phyloP scores from a whole-genome alignment of 2,329 filamentous ascomycete species.

The Neonectria faginata region DNA sequence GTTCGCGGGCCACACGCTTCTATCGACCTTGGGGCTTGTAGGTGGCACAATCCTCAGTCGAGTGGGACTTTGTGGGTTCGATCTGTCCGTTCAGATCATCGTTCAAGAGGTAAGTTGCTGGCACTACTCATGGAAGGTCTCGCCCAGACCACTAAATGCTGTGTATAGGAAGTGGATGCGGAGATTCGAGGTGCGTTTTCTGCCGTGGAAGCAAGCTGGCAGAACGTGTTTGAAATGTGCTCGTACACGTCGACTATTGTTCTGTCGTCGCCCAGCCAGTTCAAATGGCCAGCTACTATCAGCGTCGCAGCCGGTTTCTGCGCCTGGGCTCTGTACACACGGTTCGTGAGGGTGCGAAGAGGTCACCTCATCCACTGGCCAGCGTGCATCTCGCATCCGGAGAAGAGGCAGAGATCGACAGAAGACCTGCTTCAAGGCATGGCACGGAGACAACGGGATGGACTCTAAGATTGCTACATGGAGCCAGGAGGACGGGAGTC shows the following conservation, averaged over 20 bases:
- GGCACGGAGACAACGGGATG: slow-evolving; percentile 37
- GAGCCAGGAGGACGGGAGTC: neutral
- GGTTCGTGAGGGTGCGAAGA: slow-evolving; percentile 47
- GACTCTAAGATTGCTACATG: slow-evolving; percentile 27
- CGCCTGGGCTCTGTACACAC: slow-evolving; percentile 47
- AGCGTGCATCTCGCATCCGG: slow-evolving; percentile 40
- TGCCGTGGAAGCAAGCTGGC: slow-evolving; percentile 73
- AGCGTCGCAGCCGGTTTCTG: slow-evolving; percentile 63
- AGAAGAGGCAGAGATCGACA: slow-evolving; percentile 41
- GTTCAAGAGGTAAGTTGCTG: slow-evolving; percentile 66
- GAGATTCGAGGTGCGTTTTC: slow-evolving; percentile 76
- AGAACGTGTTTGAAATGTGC: slow-evolving; percentile 77
- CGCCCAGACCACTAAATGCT: slow-evolving; percentile 4
- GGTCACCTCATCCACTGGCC: slow-evolving; percentile 51
- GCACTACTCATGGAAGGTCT: neutral
- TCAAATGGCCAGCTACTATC: slow-evolving; percentile 71
- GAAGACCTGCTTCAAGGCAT: slow-evolving; percentile 38
- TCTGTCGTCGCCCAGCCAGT: slow-evolving; percentile 72
- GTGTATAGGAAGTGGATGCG: slow-evolving; percentile 63
- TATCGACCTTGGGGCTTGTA: slow-evolving; percentile 62
- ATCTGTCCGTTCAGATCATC: slow-evolving; percentile 69
- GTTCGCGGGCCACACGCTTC: slow-evolving; percentile 41
- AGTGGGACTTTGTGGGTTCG: slow-evolving; percentile 71
- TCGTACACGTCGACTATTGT: slow-evolving; percentile 75
- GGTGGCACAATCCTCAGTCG: slow-evolving; percentile 66